Percentiles rank a stretch among this genome's conserved stretches.
Evolutionary conservation across 257 asterid species (phyloP).

Genomic region (Solanum microdontum): DNA sequence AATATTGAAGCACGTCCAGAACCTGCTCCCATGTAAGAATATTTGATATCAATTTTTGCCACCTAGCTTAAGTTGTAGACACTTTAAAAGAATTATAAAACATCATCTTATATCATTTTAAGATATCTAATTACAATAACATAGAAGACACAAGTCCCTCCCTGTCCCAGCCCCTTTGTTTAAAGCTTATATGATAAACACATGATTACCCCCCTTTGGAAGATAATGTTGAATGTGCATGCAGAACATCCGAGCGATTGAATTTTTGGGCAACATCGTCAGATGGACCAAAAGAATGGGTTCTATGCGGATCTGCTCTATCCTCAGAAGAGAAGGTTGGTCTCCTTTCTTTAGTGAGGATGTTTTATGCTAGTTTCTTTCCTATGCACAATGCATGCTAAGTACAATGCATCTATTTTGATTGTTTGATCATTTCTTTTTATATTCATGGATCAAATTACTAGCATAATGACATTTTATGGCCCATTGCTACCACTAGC

Average conservation of each 20-base stretch:
- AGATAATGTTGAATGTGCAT: background rate
- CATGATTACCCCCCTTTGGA: background rate
- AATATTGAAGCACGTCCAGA: background rate
- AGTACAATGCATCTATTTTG: background rate
- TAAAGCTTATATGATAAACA: background rate
- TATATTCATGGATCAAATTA: background rate
- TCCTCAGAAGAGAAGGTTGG: constrained; percentile 71
- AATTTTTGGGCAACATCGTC: constrained; percentile 29
- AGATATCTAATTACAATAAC: background rate
- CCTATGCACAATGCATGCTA: background rate
- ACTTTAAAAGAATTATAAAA: background rate
- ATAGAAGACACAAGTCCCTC: background rate
- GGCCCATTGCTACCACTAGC: background rate
- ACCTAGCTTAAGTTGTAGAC: background rate
- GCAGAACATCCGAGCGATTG: constrained; percentile 33
- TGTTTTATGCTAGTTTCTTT: background rate
- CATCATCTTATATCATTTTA: background rate
- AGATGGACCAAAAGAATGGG: constrained; percentile 44
- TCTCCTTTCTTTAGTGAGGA: background rate
- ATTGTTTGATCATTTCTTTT: background rate
- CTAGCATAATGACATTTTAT: background rate
- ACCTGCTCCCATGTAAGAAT: background rate
- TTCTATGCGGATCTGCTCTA: constrained; percentile 81
- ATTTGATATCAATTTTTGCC: background rate
- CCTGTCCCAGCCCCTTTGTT: background rate